These are phyloP conservation scores for Sequoiadendron giganteum DNA, from an alignment of 75 land plant species.

Conservation along the genomic window DNA sequence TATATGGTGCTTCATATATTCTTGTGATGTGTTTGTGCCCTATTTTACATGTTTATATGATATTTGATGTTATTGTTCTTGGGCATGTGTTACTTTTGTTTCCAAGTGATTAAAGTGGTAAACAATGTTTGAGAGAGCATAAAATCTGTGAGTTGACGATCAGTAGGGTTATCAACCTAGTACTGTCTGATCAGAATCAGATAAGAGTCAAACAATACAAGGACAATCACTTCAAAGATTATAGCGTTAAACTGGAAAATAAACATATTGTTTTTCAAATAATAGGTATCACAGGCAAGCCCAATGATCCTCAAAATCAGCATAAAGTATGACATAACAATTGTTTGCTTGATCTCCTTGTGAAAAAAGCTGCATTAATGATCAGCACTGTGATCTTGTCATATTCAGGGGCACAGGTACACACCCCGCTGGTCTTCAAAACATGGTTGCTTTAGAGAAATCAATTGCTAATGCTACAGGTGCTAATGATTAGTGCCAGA, in stretches of 20 bases:
- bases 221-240: too few relatives aligned
- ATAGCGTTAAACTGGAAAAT: background rate
- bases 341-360: background rate
- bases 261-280: background rate
- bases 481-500: background rate
- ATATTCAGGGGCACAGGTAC: background rate
- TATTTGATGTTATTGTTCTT: too few relatives aligned
- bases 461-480: background rate
- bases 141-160: too few relatives aligned
- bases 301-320: background rate
- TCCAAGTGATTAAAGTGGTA: too few relatives aligned
- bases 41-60: too few relatives aligned
- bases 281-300: background rate
- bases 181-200: too few relatives aligned
- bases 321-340: background rate
- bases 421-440: background rate
- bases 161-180: too few relatives aligned
- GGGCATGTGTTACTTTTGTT: too few relatives aligned
- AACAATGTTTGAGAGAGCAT: too few relatives aligned
- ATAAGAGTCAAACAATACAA: too few relatives aligned
- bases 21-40: too few relatives aligned
- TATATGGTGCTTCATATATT: too few relatives aligned
- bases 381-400: background rate
- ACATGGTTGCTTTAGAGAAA: background rate
- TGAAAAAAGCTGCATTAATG: background rate